phyloP scores from a whole-genome alignment of 345 rosid genomes.

The Dipteronia sinensis region DNA sequence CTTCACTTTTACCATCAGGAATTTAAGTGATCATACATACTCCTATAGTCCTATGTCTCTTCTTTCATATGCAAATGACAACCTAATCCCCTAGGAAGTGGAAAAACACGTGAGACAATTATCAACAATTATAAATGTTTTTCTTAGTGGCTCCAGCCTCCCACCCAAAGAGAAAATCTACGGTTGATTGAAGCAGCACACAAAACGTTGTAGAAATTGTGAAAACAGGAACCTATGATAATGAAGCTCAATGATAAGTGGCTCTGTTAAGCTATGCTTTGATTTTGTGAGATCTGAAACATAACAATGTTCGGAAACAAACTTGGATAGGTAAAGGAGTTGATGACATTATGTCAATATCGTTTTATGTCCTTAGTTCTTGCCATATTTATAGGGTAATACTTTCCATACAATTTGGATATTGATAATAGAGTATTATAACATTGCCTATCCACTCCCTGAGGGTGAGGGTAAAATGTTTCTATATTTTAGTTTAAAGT shows the following conservation, averaged over 20 bases:
- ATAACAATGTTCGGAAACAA: slow-evolving; percentile 2
- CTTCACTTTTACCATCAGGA: slow-evolving; percentile 1
- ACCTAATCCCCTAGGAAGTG: background rate
- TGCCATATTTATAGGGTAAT: background rate
- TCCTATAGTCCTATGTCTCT: background rate
- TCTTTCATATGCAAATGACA: slow-evolving; percentile 7
- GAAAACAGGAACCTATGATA: background rate
- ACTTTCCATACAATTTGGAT: background rate
- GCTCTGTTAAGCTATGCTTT: background rate
- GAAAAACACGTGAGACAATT: background rate
- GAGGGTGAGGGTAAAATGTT: background rate
- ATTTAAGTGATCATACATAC: background rate
- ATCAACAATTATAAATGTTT: background rate
- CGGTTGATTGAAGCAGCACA: background rate
- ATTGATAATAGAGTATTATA: background rate
- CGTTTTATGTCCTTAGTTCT: slow-evolving; percentile 8
- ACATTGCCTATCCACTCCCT: background rate
- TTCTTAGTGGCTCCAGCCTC: background rate
- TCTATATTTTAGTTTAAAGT: background rate
- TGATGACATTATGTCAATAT: background rate
- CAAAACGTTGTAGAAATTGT: background rate
- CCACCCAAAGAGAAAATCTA: background rate
- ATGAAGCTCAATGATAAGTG: background rate
- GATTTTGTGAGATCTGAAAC: background rate
- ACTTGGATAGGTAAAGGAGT: background rate